Evolutionary conservation across 176 grass and related monocot genomes (phyloP).

Genomic region (Paspalum vaginatum): DNA sequence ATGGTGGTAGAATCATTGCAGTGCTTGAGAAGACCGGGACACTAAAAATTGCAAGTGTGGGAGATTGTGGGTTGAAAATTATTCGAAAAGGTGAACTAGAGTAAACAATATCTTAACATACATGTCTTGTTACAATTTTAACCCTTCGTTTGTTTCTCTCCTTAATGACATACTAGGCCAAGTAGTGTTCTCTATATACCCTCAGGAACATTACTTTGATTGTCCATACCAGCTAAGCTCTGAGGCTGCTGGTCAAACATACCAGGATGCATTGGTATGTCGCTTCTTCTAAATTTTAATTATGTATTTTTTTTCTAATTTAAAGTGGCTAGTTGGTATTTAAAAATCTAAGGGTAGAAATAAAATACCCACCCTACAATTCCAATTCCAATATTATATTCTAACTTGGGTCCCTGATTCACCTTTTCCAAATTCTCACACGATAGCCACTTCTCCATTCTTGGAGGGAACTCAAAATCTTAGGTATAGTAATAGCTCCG

Average conservation of each 20-base stretch:
- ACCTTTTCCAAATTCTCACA: too few relatives aligned
- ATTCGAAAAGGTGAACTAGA: slow-evolving; percentile 71
- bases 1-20: slow-evolving; percentile 68
- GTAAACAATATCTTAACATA: slow-evolving; percentile 21
- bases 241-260: slow-evolving; percentile 74
- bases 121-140: not conserved
- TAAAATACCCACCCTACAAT: too few relatives aligned
- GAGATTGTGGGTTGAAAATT: slow-evolving; percentile 84
- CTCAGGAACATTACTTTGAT: slow-evolving; percentile 98
- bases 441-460: too few relatives aligned
- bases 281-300: not conserved
- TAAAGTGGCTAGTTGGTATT: too few relatives aligned
- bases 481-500: too few relatives aligned
- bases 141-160: not conserved
- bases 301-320: not conserved
- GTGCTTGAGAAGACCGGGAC: slow-evolving; percentile 82
- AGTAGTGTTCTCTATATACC: slow-evolving; percentile 76
- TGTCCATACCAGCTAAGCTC: slow-evolving; percentile 98
- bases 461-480: too few relatives aligned
- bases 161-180: slow-evolving; percentile 55
- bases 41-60: slow-evolving; percentile 85
- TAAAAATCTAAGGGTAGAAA: too few relatives aligned
- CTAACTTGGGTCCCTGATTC: too few relatives aligned
- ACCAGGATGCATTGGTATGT: slow-evolving; percentile 77
- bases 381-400: too few relatives aligned